A percentile compares a stretch with the other conserved stretches of the same genome.
Conservation (phyloP, 129 eudicot species). For the Helichrysum umbraculigerum region DNA sequence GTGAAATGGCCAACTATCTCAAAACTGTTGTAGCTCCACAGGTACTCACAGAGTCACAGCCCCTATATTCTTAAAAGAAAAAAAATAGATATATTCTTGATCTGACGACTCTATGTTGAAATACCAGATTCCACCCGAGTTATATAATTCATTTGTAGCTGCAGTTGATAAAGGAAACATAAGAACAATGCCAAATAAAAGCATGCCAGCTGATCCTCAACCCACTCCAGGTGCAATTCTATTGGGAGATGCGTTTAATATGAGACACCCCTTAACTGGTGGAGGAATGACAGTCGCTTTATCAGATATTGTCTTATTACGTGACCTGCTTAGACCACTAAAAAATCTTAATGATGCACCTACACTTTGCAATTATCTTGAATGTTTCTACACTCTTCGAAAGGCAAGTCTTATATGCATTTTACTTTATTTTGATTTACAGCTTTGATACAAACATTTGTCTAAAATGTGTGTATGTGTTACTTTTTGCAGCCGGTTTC, state of each 20-base stretch:
- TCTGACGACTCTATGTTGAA: constrained; percentile 1
- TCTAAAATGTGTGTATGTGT: neutral
- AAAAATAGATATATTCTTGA: neutral
- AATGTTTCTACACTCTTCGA: constrained; percentile 73
- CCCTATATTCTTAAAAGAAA: neutral
- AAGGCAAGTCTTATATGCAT: constrained; percentile 46
- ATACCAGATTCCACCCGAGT: constrained; percentile 53
- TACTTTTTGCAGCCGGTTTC: constrained; percentile 51
- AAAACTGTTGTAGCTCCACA: constrained; percentile 64
- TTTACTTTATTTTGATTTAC: neutral
- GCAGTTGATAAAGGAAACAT: constrained; percentile 70
- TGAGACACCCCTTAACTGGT: constrained; percentile 81
- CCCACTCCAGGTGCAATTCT: constrained; percentile 77
- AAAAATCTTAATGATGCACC: constrained; percentile 32
- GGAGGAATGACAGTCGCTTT: constrained; percentile 89
- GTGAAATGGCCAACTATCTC: constrained; percentile 56
- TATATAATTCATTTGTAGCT: constrained; percentile 50
- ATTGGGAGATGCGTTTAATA: constrained; percentile 76
- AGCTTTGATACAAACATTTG: neutral
- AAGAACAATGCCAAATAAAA: constrained; percentile 67
- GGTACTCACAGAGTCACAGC: constrained; percentile 25
- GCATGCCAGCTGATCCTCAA: constrained; percentile 81
- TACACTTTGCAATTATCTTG: constrained; percentile 52
- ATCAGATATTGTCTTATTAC: constrained; percentile 62
- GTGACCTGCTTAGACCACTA: constrained; percentile 61